Evolutionary conservation across 805 yeast genomes (phyloP), one percentile per base, ranked within the genome.

Genomic region (Barnettozyma sp.): DNA sequence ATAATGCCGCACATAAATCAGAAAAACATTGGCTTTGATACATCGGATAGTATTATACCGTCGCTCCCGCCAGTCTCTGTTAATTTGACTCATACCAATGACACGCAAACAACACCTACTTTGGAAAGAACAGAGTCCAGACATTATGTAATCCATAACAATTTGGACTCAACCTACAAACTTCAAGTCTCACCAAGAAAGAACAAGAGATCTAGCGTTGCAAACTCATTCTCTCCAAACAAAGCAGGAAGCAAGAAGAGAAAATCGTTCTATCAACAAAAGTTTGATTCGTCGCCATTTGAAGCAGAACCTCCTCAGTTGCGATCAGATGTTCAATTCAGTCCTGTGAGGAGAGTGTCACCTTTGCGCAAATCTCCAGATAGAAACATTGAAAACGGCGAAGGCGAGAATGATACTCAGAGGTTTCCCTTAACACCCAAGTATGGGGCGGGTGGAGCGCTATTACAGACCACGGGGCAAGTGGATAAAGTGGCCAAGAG

Each of bases 351-450:
- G 24, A 28, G 30, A 13, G 33, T 14, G 11, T 35, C 47, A 3
- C 53, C 52, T 6, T 16, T 43, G 32, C 34, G 34, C 13, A 43
- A 38, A 33, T 21, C 26, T 15, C 22, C 14, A 18, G 23, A 16
- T 16, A 28, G 35, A 26, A 28, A 16, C 20, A 25, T 22, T 11
- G 33, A 24, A 4, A 7, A 18, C 14, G n/a, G 17, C 4, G 29
- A 17, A 4, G 39, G 33, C 24, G 35, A 29, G 21, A 22, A 17
- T n/a, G 38, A 40, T 8, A 48, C 55, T 7, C 66, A 62, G 30
- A 39, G 73, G 36, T 70, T 70, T 41, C 76, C 76, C 3, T 54
- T 59, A 30, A 69, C 74, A 0, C 73, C 75, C 2, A 62, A 62
- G 27, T 68, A 64, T 39, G 65, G 66, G 0, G 66, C 61, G 0